These are phyloP conservation scores for Tricholoma furcatifolium DNA, from an alignment of 768 basidiomycete species.

Conservation along the genomic window DNA sequence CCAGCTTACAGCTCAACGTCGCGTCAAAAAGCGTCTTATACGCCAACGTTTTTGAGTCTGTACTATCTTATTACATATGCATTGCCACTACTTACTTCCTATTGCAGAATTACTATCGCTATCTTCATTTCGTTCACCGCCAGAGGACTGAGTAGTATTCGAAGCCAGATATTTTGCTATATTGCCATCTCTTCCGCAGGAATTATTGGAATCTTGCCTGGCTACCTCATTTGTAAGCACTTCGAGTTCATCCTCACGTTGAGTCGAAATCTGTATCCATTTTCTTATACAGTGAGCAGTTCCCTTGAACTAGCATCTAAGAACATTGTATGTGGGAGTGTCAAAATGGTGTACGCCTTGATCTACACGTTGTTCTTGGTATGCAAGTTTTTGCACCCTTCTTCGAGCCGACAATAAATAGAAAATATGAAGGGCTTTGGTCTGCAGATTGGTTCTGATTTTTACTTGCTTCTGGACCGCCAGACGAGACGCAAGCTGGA, in stretches of 20 bases:
- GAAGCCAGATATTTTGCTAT: conserved; percentile 81
- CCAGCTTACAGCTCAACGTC: conserved; percentile 69
- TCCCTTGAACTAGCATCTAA: conserved; percentile 83
- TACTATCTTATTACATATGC: not conserved
- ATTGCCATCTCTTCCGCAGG: conserved; percentile 86
- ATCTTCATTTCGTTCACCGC: conserved; percentile 80
- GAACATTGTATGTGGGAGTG: conserved; percentile 81
- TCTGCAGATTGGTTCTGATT: conserved; percentile 79
- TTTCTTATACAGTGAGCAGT: conserved; percentile 56
- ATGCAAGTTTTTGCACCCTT: conserved; percentile 1
- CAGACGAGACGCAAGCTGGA: conserved; percentile 51
- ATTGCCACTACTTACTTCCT: conserved; percentile 24
- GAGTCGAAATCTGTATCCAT: conserved; percentile 6
- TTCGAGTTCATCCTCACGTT: not conserved
- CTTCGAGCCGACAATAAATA: not conserved
- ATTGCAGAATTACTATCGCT: conserved; percentile 71
- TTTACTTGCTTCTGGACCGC: conserved; percentile 71
- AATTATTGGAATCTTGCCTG: conserved; percentile 89
- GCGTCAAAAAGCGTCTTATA: conserved; percentile 78
- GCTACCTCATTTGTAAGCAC: conserved; percentile 72
- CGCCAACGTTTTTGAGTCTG: conserved; percentile 88
- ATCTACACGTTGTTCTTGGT: conserved; percentile 82
- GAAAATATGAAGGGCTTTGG: conserved; percentile 60
- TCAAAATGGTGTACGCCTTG: conserved; percentile 87
- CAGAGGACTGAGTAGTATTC: conserved; percentile 79